phyloP scores from a whole-genome alignment of 257 asterid species.

The Pogostemon cablin region DNA sequence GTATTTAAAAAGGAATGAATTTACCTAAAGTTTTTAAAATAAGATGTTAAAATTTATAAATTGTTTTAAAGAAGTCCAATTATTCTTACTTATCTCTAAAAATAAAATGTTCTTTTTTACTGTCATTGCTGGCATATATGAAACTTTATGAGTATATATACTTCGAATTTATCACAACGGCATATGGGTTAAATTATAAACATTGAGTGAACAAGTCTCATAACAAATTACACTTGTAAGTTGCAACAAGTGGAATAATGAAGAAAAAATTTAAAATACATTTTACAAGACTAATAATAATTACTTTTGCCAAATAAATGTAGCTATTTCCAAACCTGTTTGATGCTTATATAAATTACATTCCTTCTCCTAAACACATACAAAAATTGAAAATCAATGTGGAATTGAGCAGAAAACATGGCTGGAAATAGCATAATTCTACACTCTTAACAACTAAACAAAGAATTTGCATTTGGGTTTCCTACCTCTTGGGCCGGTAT shows the following conservation, averaged over 20 bases:
- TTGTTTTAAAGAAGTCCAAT: no score
- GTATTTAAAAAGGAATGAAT: no score
- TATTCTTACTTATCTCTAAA: no score
- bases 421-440: constrained; percentile 60
- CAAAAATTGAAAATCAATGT: constrained; percentile 34
- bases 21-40: neutral
- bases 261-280: neutral
- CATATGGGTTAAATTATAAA: no score
- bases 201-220: neutral
- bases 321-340: constrained; percentile 69
- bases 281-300: constrained; percentile 28
- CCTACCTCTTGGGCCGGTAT: neutral
- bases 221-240: neutral
- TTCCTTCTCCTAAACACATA: constrained; percentile 12
- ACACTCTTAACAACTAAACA: constrained; percentile 30
- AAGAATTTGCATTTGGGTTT: constrained; percentile 37
- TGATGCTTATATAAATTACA: constrained; percentile 51
- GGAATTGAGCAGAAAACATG: constrained; percentile 50
- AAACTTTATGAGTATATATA: no score
- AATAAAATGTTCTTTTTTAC: no score
- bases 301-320: constrained; percentile 28
- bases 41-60: neutral
- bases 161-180: no score
- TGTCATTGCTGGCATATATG: no score
- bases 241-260: neutral